phyloP scores from a whole-genome alignment of 2,329 filamentous ascomycete species.

The Cercospora janseana region DNA sequence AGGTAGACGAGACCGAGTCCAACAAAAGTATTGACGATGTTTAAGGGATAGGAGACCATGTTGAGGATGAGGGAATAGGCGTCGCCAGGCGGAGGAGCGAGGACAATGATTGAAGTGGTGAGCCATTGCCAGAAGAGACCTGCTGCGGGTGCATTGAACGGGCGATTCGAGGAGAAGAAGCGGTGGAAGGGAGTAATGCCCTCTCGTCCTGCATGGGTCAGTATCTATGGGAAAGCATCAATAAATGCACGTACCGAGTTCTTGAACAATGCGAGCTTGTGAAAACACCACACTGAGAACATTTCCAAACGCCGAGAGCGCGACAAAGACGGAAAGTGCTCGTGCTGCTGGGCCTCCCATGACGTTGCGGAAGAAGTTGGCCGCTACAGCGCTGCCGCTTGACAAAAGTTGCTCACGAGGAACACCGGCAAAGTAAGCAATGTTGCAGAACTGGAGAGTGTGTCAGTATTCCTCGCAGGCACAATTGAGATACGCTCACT shows the following conservation, averaged over 20 bases:
- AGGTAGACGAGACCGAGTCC: constrained; percentile 60
- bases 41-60: constrained; percentile 65
- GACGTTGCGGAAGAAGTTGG: constrained; percentile 59
- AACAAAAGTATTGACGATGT: constrained; percentile 59
- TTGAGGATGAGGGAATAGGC: constrained; percentile 67
- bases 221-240: background rate
- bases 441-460: constrained; percentile 39
- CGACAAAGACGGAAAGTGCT: constrained; percentile 57
- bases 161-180: constrained; percentile 62
- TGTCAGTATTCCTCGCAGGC: background rate
- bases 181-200: constrained; percentile 59
- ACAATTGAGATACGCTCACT: constrained; percentile 37
- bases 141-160: constrained; percentile 59
- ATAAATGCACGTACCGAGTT: constrained; percentile 49
- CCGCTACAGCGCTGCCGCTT: constrained; percentile 55
- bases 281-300: constrained; percentile 56
- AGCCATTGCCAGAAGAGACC: constrained; percentile 59
- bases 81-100: constrained; percentile 60
- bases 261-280: constrained; percentile 56
- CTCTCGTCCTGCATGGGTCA: constrained; percentile 38
- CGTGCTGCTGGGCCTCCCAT: constrained; percentile 54
- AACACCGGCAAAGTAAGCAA: constrained; percentile 58
- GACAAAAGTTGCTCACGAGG: constrained; percentile 46
- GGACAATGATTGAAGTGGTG: constrained; percentile 59
- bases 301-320: constrained; percentile 59